Percentiles rank a stretch among this genome's conserved stretches.
These are phyloP conservation scores for Athelia psychrophila DNA, from an alignment of 1,284 basidiomycete genomes.

Conservation along the genomic window DNA sequence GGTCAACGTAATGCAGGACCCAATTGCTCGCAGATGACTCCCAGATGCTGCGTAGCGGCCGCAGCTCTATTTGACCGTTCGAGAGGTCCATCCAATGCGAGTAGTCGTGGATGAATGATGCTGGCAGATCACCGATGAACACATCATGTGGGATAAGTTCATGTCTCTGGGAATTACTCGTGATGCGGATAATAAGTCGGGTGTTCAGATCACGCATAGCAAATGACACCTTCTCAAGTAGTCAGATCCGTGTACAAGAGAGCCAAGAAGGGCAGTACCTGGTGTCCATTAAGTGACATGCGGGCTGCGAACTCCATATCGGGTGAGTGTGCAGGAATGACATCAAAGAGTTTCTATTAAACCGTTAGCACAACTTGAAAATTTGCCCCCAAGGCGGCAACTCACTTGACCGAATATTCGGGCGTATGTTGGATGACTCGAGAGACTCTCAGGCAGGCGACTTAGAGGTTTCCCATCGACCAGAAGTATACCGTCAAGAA, in stretches of 20 bases:
- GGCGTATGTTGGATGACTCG: conserved; percentile 16
- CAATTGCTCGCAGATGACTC: not conserved
- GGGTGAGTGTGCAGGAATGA: conserved; percentile 16
- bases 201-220: conserved; percentile 15
- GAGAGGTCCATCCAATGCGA: conserved; percentile 37
- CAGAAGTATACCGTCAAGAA: conserved; percentile 24
- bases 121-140: conserved; percentile 35
- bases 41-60: conserved; percentile 22
- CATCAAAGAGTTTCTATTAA: conserved; percentile 5
- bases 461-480: conserved; percentile 26
- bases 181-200: conserved; percentile 27
- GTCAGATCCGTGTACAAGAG: not conserved
- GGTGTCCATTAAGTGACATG: conserved; percentile 4
- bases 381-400: not conserved
- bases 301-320: conserved; percentile 19
- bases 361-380: not conserved
- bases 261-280: conserved; percentile 7
- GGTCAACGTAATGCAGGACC: not conserved
- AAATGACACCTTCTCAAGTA: conserved; percentile 29
- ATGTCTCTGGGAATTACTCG: conserved; percentile 10
- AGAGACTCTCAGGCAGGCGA: conserved; percentile 21
- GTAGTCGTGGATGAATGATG: conserved; percentile 26
- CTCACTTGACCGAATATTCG: conserved; percentile 24
- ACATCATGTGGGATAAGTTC: conserved; percentile 34
- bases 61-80: conserved; percentile 31